These are phyloP conservation scores for Ascosphaera apis DNA, from an alignment of 2,329 filamentous ascomycete species.

Conservation along the genomic window DNA sequence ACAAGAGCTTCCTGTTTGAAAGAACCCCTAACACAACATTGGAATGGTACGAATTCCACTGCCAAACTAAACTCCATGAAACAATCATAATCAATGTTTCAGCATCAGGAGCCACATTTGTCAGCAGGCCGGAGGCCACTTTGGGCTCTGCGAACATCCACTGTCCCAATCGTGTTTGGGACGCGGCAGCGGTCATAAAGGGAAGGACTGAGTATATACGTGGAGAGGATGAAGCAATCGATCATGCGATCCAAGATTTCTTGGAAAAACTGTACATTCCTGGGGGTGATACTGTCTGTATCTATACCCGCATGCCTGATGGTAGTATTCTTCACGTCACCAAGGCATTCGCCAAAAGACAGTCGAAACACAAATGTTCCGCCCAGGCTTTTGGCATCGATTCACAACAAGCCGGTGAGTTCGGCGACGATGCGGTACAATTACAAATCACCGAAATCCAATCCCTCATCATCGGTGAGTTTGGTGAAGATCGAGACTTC, in stretches of 20 bases:
- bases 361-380: conserved; percentile 12
- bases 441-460: conserved; percentile 18
- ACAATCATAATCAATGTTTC: conserved; percentile 14
- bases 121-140: conserved; percentile 9
- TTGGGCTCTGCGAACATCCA: conserved; percentile 18
- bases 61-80: conserved; percentile 11
- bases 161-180: conserved; percentile 18
- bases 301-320: conserved; percentile 11
- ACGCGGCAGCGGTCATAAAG: conserved; percentile 14
- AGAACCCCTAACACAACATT: conserved; percentile 1
- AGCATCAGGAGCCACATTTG: conserved; percentile 11
- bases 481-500: conserved; percentile 7
- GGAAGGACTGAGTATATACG: conserved; percentile 9
- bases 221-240: conserved; percentile 8
- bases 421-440: background rate
- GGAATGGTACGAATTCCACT: conserved; percentile 20
- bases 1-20: conserved; percentile 9
- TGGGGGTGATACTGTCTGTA: conserved; percentile 8
- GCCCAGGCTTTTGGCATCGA: background rate
- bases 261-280: conserved; percentile 15
- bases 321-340: conserved; percentile 10
- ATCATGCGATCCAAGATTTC: conserved; percentile 12
- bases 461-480: conserved; percentile 11
- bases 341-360: conserved; percentile 15
- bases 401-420: background rate